Percentiles rank a stretch among this genome's conserved stretches.
Conservation (phyloP, 805 yeast species). For the Lipomyces chichibuensis region DNA sequence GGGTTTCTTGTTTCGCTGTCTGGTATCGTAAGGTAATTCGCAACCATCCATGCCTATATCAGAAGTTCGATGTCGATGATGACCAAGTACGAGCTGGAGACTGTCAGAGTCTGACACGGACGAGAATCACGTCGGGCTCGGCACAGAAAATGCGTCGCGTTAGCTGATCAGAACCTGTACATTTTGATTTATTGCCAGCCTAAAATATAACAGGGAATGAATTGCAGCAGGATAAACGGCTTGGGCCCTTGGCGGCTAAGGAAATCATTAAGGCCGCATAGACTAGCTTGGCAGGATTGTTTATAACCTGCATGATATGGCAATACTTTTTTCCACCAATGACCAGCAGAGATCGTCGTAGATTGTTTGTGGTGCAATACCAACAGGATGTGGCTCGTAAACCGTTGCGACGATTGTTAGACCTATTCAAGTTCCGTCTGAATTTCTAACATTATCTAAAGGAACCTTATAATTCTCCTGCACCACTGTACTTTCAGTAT, state of each 20-base stretch:
- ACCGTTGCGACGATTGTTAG: background rate
- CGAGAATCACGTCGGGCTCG: background rate
- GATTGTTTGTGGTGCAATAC: background rate
- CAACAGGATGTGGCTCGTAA: background rate
- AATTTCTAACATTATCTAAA: too few relatives aligned
- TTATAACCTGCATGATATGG: background rate
- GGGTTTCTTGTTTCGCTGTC: background rate
- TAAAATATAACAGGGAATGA: background rate
- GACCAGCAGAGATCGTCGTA: background rate
- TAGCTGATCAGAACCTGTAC: background rate
- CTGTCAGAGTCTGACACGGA: background rate
- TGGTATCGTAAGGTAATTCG: background rate
- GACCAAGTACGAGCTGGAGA: background rate
- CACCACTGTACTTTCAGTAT: background rate
- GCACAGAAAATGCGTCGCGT: background rate
- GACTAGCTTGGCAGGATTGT: background rate
- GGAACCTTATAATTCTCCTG: background rate
- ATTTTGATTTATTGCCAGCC: background rate
- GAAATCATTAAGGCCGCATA: background rate
- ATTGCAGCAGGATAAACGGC: background rate
- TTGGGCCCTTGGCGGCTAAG: background rate
- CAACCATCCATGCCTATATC: background rate
- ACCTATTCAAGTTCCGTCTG: background rate
- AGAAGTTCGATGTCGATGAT: background rate
- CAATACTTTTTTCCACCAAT: background rate